These are phyloP conservation scores for Saturnispora quitensis DNA, from an alignment of 805 yeast genomes.

Conservation along the genomic window DNA sequence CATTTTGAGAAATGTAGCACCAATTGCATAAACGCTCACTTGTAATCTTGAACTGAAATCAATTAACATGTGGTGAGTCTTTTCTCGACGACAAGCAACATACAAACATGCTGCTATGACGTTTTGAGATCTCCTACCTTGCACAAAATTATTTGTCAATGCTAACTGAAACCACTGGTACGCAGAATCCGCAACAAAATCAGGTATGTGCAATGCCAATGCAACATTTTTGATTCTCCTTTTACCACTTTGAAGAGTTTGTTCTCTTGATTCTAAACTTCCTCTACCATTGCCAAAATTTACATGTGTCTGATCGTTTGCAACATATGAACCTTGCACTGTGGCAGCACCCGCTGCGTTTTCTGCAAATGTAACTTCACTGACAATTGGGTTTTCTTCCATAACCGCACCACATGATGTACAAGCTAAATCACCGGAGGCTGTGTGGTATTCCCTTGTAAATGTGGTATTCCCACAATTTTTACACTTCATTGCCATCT, in stretches of 20 bases:
- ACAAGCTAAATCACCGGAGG: constrained; percentile 76
- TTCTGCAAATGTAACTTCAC: constrained; percentile 93
- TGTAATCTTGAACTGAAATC: constrained; percentile 88
- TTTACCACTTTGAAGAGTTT: constrained; percentile 78
- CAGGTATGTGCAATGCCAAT: constrained; percentile 68
- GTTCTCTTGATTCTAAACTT: constrained; percentile 79
- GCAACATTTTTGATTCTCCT: constrained; percentile 75
- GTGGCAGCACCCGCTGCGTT: constrained; percentile 89
- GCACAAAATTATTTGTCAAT: constrained; percentile 79
- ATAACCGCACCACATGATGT: constrained; percentile 74
- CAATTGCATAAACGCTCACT: constrained; percentile 87
- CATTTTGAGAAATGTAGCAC: constrained; percentile 90
- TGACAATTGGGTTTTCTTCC: constrained; percentile 89
- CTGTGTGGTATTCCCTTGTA: constrained; percentile 42
- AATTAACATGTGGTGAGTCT: constrained; percentile 90
- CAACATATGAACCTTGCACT: constrained; percentile 90
- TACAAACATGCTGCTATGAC: constrained; percentile 93
- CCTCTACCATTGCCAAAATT: constrained; percentile 60
- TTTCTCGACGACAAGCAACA: constrained; percentile 85
- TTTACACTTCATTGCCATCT: constrained; percentile 20
- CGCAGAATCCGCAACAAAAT: constrained; percentile 78
- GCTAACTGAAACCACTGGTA: constrained; percentile 86
- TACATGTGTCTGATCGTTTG: constrained; percentile 76
- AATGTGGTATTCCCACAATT: constrained; percentile 47
- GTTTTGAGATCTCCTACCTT: constrained; percentile 93